phyloP scores from a whole-genome alignment of 768 basidiomycete species.

The Pleurotus platypus region DNA sequence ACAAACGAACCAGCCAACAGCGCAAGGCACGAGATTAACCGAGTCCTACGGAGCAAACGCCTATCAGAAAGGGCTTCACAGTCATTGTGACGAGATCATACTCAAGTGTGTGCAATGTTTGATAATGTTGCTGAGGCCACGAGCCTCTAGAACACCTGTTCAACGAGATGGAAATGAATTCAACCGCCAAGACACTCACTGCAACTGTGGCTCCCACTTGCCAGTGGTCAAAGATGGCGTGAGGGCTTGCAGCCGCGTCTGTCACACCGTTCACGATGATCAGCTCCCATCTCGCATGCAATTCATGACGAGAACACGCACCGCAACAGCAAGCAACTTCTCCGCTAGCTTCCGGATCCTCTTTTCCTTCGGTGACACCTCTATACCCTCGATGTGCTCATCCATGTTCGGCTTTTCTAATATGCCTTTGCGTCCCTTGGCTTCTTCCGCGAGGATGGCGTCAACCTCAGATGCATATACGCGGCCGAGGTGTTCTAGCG shows the following conservation, averaged over 20 bases:
- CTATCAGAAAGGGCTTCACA: too few relatives aligned
- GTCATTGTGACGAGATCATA: conserved; percentile 11
- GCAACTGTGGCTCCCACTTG: conserved; percentile 37
- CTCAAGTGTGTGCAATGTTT: conserved; percentile 27
- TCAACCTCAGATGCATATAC: conserved; percentile 39
- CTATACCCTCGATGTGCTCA: conserved; percentile 14
- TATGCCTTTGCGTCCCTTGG: conserved; percentile 25
- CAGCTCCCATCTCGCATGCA: too few relatives aligned
- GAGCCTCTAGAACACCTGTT: conserved; percentile 23
- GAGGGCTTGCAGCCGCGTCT: conserved; percentile 35
- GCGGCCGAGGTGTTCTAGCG: conserved; percentile 28
- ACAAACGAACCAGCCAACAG: conserved; percentile 36
- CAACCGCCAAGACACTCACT: conserved; percentile 21
- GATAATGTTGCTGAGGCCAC: conserved; percentile 39
- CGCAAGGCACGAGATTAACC: conserved; percentile 28
- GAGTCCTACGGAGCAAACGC: conserved; percentile 16
- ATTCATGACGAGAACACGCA: conserved; percentile 16
- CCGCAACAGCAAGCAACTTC: conserved; percentile 31
- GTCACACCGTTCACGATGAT: background rate
- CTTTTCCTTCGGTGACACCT: conserved; percentile 32
- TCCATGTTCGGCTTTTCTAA: conserved; percentile 23
- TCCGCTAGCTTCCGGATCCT: conserved; percentile 31
- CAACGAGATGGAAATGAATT: too few relatives aligned
- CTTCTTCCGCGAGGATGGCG: conserved; percentile 41
- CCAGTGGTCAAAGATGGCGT: conserved; percentile 34